Base-by-base conservation (phyloP, 2,329 filamentous ascomycete genomes). In the Penicillium paneum region DNA sequence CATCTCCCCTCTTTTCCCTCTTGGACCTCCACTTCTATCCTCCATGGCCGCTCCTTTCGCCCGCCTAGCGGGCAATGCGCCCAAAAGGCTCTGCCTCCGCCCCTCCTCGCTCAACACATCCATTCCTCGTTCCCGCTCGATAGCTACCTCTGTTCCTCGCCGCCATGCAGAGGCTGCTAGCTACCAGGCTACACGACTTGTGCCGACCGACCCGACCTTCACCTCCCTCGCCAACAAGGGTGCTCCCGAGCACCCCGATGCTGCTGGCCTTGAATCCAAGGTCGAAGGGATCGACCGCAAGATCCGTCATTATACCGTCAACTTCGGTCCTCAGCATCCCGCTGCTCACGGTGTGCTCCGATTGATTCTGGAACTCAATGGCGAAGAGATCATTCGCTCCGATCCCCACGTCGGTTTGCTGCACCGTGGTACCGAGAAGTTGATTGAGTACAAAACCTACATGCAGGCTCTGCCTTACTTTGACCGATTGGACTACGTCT, bases 371-470 rank as follows among this genome's bases (percentile, higher is more conserved):
- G 94, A 99, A 77, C 84, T 99, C 73, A 97, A 91, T 77, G 94
- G 94, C 74, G 94, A 99, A 80, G 91, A 97, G 78, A 97, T 99
- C 71, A 82, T 99, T 69, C 90, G 94, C 72, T 89, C 92, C 63
- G 94, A 99, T 76, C 94, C 94, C 43, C 94, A 99, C 78, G 93
- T 99, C 68, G 94, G 94, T 55, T 81, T 99, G 75, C 84, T 99
- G 70, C 94, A 99, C 77, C 87, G 94, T 68, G 94, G 94, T 65
- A 99, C 94, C 60, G 94, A 99, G 83, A 99, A 99, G 84, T 85
- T 99, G 78, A 97, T 97, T 78, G 94, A 99, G 82, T 99, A 99
- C 84, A 97, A 96, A 83, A 96, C 93, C 67, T 99, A 99, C 73
- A 84, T 97, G 71, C 94, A 99, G 81, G 94, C 94, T 54, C 81